Base-by-base conservation (phyloP, 345 rosid genomes). In the Odontarrhena argentea region DNA sequence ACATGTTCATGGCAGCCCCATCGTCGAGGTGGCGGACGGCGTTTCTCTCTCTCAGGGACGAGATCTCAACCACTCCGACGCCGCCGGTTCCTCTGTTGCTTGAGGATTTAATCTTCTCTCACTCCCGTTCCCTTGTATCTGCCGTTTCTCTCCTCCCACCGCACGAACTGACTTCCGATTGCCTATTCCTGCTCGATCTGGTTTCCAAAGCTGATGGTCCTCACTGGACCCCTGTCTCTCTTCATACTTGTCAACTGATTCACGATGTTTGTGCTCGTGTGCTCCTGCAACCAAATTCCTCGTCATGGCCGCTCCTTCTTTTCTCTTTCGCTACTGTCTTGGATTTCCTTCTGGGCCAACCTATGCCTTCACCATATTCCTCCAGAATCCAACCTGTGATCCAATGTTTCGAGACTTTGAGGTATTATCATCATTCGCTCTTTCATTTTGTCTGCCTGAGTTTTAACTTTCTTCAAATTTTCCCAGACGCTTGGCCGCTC, bases 1-100 rank as follows among this genome's bases (percentile, higher is more conserved):
- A 49, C 46, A 51, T 69, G 74, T 69, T 69, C 26, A 40, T 47
- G 60, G 57, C 76, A 70, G 70, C 78, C 22, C 66, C 84, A 14
- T 41, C 84, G 12, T 71, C 82, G 13, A 68, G 72, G 26, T 92
- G 98, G 95, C 81, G 96, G 79, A 84, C 96, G 55, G 87, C 92
- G 35, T 89, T 92, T 81, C 81, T 92, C 35, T 85, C 92, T 8
- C 85, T 92, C 30, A 74, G 98, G 48, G 98, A 87, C 78, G 92
- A 92, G 76, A 78, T 84, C 70, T 74, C 78, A 43, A 77, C 91
- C 37, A 74, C 59, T 54, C 79, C 84, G n/a, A 78, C 76, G 59
- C 79, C 82, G 44, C 70, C 83, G n/a, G 18, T 83, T 35, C 67
- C 77, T 30, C 78, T 68, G 38, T 91, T 89, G 63, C 87, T 92